A percentile compares a stretch with the other conserved stretches of the same genome.
phyloP scores from a whole-genome alignment of 2,329 filamentous ascomycete genomes.

The Cadophora malorum region DNA sequence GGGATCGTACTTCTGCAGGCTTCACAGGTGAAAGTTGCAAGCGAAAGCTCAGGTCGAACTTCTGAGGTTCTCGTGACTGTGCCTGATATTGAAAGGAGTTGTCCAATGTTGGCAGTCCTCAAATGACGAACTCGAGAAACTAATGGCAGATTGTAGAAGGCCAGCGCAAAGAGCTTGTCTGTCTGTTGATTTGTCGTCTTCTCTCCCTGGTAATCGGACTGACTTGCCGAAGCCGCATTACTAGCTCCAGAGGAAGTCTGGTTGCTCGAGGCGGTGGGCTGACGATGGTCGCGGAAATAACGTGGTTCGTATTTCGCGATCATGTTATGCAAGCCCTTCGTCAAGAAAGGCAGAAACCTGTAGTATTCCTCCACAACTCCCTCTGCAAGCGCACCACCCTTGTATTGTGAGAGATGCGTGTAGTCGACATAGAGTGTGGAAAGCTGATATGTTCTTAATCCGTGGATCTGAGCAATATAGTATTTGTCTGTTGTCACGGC shows the following conservation, averaged over 20 bases:
- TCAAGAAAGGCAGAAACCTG: conserved; percentile 91
- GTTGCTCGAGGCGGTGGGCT: conserved; percentile 77
- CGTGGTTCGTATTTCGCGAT: conserved; percentile 93
- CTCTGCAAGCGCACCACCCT: conserved; percentile 81
- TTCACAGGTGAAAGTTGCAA: conserved; percentile 92
- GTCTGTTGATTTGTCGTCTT: conserved; percentile 93
- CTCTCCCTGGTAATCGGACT: conserved; percentile 67
- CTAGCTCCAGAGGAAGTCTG: conserved; percentile 72
- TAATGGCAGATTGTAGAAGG: conserved; percentile 75
- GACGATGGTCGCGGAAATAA: conserved; percentile 92
- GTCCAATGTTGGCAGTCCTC: conserved; percentile 88
- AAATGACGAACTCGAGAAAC: conserved; percentile 53
- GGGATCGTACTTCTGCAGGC: conserved; percentile 82
- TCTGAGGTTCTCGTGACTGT: conserved; percentile 97
- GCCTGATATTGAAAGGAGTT: conserved; percentile 92
- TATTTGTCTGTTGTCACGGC: conserved; percentile 79
- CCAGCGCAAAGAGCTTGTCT: conserved; percentile 87
- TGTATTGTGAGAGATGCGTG: conserved; percentile 79
- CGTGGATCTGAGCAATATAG: conserved; percentile 84
- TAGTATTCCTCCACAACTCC: conserved; percentile 93
- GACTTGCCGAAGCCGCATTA: conserved; percentile 65
- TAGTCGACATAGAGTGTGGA: conserved; percentile 89
- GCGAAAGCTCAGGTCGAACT: conserved; percentile 89
- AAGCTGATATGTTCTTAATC: conserved; percentile 74
- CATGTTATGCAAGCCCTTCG: conserved; percentile 85